Conservation (phyloP, 108 stramenopile species). For the Skeletonema costatum region DNA sequence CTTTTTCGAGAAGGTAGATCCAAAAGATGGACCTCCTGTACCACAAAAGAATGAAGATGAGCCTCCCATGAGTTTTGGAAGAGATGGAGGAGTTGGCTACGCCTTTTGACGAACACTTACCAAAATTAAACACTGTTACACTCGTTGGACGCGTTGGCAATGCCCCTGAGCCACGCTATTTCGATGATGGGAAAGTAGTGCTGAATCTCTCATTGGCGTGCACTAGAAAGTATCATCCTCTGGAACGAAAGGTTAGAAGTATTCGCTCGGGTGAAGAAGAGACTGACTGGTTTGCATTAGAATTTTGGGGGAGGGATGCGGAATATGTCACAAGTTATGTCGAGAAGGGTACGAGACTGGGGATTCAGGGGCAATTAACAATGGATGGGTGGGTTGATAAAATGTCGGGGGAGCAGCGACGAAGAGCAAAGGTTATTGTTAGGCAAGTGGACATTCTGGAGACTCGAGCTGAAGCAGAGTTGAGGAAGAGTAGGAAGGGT, state of each 20-base stretch:
- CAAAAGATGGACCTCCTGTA: background rate
- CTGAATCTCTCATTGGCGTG: constrained; percentile 82
- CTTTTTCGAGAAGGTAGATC: constrained; percentile 21
- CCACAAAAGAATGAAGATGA: constrained; percentile 15
- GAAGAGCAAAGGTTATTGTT: constrained; percentile 62
- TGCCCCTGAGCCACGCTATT: constrained; percentile 83
- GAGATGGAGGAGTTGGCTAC: constrained; percentile 43
- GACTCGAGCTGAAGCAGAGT: constrained; percentile 72
- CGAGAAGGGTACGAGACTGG: constrained; percentile 73
- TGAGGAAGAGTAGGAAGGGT: constrained; percentile 24
- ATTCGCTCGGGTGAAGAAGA: constrained; percentile 82
- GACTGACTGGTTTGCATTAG: constrained; percentile 93
- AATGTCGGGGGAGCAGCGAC: constrained; percentile 59
- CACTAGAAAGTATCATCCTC: constrained; percentile 81
- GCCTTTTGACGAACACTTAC: constrained; percentile 79
- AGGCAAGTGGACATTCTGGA: constrained; percentile 80
- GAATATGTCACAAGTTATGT: constrained; percentile 83
- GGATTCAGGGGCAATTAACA: constrained; percentile 66
- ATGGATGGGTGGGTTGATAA: constrained; percentile 74
- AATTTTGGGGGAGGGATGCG: constrained; percentile 90
- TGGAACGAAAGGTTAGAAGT: constrained; percentile 68
- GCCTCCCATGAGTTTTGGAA: constrained; percentile 21
- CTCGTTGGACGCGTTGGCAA: constrained; percentile 86
- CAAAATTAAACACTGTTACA: constrained; percentile 77
- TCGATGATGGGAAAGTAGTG: constrained; percentile 90